phyloP scores from a whole-genome alignment of 257 asterid genomes.

The Solanum lycopersicoides region DNA sequence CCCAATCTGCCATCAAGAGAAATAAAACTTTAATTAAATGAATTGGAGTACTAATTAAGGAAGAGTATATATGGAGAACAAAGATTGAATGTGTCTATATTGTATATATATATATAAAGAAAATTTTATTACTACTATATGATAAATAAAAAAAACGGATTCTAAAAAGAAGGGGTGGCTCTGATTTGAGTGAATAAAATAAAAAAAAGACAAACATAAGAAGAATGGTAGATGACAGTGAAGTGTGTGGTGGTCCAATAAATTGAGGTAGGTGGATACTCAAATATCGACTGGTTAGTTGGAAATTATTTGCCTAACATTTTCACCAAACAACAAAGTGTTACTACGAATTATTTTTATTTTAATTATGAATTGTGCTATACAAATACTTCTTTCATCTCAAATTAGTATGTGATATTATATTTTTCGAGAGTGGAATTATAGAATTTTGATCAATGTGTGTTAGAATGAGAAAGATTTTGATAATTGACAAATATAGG shows the following conservation, averaged over 20 bases:
- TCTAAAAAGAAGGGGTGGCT: neutral
- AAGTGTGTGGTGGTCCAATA: neutral
- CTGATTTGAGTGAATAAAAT: neutral
- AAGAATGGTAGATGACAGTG: constrained; percentile 11
- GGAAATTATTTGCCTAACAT: neutral
- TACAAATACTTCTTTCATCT: neutral
- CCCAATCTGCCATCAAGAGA: constrained; percentile 5
- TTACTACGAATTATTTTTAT: neutral
- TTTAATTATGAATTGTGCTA: neutral
- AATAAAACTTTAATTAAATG: neutral
- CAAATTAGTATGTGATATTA: neutral
- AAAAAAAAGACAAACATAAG: neutral
- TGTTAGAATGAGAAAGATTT: no score
- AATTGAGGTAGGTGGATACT: constrained; percentile 1
- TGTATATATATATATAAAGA: neutral
- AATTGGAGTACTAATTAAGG: neutral
- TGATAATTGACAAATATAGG: no score
- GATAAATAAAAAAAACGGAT: neutral
- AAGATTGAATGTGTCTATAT: neutral
- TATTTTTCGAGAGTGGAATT: neutral
- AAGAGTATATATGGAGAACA: neutral
- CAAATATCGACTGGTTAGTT: neutral
- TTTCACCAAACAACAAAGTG: neutral
- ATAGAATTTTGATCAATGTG: neutral
- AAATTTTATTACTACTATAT: neutral